Percentiles rank a stretch among this genome's conserved stretches.
phyloP scores from a whole-genome alignment of 2,329 filamentous ascomycete species.

The Talaromyces verruculosus region DNA sequence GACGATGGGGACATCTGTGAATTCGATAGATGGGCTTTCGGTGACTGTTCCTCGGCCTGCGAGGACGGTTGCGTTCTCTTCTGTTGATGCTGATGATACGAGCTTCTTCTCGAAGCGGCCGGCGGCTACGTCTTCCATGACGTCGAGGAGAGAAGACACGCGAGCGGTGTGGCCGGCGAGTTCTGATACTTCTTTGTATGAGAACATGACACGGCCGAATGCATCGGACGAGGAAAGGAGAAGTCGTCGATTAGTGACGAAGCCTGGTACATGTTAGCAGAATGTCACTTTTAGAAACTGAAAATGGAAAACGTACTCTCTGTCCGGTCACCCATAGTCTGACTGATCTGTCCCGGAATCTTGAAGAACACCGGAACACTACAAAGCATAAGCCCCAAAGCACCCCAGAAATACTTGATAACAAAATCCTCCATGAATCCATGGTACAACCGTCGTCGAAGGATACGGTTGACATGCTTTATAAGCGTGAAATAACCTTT shows the following conservation, averaged over 20 bases:
- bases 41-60: slow-evolving; percentile 76
- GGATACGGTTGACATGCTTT: slow-evolving; percentile 96
- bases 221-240: slow-evolving; percentile 91
- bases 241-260: slow-evolving; percentile 92
- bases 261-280: slow-evolving; percentile 52
- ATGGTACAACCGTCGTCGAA: slow-evolving; percentile 88
- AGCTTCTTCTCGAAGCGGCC: slow-evolving; percentile 96
- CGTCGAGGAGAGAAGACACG: slow-evolving; percentile 83
- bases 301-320: slow-evolving; percentile 50
- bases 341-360: slow-evolving; percentile 66
- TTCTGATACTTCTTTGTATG: slow-evolving; percentile 95
- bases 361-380: slow-evolving; percentile 96
- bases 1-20: slow-evolving; percentile 88
- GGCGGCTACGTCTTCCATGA: slow-evolving; percentile 88
- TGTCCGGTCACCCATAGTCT: slow-evolving; percentile 55
- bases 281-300: background rate
- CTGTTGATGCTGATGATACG: slow-evolving; percentile 80
- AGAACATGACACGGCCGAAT: slow-evolving; percentile 95
- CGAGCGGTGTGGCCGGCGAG: slow-evolving; percentile 92
- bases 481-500: slow-evolving; percentile 99
- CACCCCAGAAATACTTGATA: slow-evolving; percentile 99
- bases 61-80: slow-evolving; percentile 79
- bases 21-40: slow-evolving; percentile 81
- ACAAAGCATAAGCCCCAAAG: slow-evolving; percentile 84
- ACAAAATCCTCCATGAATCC: slow-evolving; percentile 99